Evolutionary conservation across 2,329 filamentous ascomycete genomes (phyloP).

Genomic region (Reticulascus tulasneorum): DNA sequence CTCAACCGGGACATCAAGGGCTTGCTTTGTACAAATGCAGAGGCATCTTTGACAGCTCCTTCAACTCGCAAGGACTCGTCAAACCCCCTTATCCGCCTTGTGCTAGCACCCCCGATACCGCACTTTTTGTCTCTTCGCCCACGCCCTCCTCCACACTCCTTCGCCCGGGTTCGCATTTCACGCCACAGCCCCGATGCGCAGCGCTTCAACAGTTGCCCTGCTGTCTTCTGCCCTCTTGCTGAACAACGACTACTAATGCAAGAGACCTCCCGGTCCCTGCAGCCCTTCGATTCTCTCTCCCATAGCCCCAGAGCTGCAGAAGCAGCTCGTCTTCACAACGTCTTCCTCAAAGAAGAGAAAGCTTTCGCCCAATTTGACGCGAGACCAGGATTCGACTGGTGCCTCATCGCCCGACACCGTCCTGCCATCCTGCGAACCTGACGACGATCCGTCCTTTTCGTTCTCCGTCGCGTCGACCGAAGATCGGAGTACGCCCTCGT

Average conservation of each 20-base stretch:
- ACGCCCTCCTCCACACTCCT: no score
- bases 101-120: no score
- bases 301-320: slow-evolving; percentile 48
- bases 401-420: slow-evolving; percentile 40
- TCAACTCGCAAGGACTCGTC: no score
- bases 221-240: no score
- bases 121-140: no score
- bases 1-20: no score
- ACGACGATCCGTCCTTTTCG: slow-evolving; percentile 46
- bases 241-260: slow-evolving; percentile 12
- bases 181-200: no score
- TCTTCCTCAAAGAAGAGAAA: slow-evolving; percentile 72
- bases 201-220: no score
- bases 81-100: no score
- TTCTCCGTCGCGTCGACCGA: slow-evolving; percentile 38
- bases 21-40: no score
- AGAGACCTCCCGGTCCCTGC: slow-evolving; percentile 5
- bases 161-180: no score
- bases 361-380: slow-evolving; percentile 45
- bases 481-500: slow-evolving; percentile 18
- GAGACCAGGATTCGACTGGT: slow-evolving; percentile 34
- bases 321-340: slow-evolving; percentile 68
- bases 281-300: slow-evolving; percentile 2
- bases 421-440: slow-evolving; percentile 49
- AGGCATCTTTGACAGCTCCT: no score